These are phyloP conservation scores for Hypoxylon sp. DNA, from an alignment of 2,329 filamentous ascomycete genomes.

Conservation along the genomic window DNA sequence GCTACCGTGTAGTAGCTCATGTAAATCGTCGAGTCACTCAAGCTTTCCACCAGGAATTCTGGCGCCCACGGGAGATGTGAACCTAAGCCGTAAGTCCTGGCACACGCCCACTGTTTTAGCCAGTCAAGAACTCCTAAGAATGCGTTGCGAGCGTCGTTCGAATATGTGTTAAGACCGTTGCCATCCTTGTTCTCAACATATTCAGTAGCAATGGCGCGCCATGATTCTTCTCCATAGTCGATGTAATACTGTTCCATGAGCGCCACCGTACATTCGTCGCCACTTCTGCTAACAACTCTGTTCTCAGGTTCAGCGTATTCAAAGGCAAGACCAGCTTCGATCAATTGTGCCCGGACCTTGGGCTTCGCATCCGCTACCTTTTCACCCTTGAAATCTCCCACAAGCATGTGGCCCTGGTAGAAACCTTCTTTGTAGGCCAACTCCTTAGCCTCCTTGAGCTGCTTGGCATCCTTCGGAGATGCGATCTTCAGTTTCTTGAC, in stretches of 20 bases:
- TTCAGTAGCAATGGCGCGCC: slow-evolving; percentile 82
- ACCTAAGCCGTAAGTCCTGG: slow-evolving; percentile 90
- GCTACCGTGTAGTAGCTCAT: slow-evolving; percentile 83
- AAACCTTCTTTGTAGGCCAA: slow-evolving; percentile 97
- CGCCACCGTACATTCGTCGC: slow-evolving; percentile 93
- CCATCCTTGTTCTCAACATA: slow-evolving; percentile 78
- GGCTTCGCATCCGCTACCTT: slow-evolving; percentile 89
- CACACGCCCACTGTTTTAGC: slow-evolving; percentile 97
- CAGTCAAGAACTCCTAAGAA: slow-evolving; percentile 91
- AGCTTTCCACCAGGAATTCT: slow-evolving; percentile 89
- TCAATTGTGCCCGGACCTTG: slow-evolving; percentile 83
- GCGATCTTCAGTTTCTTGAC: slow-evolving; percentile 96
- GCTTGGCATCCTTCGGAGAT: slow-evolving; percentile 93
- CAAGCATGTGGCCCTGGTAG: slow-evolving; percentile 92
- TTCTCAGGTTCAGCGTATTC: slow-evolving; percentile 94
- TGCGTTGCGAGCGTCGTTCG: slow-evolving; percentile 63
- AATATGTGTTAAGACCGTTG: slow-evolving; percentile 83
- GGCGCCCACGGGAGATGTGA: slow-evolving; percentile 96
- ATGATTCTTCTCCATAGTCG: slow-evolving; percentile 92
- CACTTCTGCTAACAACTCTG: slow-evolving; percentile 88
- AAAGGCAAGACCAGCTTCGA: slow-evolving; percentile 85
- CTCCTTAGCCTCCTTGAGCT: slow-evolving; percentile 94
- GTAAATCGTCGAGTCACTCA: slow-evolving; percentile 95
- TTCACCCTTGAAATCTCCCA: slow-evolving; percentile 90
- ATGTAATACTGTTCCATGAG: slow-evolving; percentile 98